Conservation (phyloP, 805 yeast genomes). For the Zygotorulaspora chibaensis region DNA sequence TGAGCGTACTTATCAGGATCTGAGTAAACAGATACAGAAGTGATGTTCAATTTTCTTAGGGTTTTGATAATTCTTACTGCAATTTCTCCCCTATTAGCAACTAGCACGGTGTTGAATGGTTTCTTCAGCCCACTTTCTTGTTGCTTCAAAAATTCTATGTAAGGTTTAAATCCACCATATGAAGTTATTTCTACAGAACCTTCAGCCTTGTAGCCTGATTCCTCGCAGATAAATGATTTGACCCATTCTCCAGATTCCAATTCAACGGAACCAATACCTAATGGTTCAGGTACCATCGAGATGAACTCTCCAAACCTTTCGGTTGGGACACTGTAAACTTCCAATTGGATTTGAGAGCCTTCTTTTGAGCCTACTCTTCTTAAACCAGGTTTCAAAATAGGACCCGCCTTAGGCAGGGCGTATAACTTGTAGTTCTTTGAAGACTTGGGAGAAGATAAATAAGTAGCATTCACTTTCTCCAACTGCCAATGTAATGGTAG, state of each 20-base stretch:
- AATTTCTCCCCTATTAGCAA: conserved; percentile 96
- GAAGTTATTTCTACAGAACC: conserved; percentile 80
- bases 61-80: conserved; percentile 93
- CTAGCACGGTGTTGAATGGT: conserved; percentile 80
- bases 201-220: conserved; percentile 65
- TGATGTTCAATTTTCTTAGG: conserved; percentile 70
- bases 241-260: conserved; percentile 76
- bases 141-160: conserved; percentile 32
- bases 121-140: conserved; percentile 37
- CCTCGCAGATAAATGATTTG: conserved; percentile 94
- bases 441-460: conserved; percentile 63
- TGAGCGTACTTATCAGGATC: conserved; percentile 85
- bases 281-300: conserved; percentile 85
- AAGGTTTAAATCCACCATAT: conserved; percentile 84
- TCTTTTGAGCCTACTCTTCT: conserved; percentile 50
- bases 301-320: conserved; percentile 80
- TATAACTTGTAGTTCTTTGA: conserved; percentile 68
- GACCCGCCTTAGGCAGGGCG: conserved; percentile 78
- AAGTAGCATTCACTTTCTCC: conserved; percentile 72
- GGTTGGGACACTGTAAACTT: conserved; percentile 76
- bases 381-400: conserved; percentile 85
- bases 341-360: conserved; percentile 67
- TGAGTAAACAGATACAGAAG: conserved; percentile 83
- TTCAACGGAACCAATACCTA: conserved; percentile 93
- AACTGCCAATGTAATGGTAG: conserved; percentile 93